Evolutionary conservation across 2,329 filamentous ascomycete species (phyloP), one percentile per base, ranked within the genome.

Genomic region (Cytospora chrysosperma): DNA sequence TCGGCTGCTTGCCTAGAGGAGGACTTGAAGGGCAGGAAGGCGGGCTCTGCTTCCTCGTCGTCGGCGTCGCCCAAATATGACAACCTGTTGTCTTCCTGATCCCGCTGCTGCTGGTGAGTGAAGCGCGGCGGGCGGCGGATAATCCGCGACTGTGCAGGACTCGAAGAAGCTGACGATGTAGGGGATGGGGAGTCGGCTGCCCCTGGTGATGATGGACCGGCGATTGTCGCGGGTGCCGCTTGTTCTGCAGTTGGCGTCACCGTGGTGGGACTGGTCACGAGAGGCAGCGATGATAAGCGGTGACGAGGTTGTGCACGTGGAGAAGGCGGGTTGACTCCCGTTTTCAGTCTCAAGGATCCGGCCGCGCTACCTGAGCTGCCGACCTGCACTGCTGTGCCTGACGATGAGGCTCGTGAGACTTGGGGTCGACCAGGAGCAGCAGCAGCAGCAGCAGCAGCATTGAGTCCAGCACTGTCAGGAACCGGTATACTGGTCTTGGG

Each of bases 51-150:
- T 60, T 85, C 83, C 1, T 80, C 82, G 8, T 85, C 85, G 2
- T 80, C 77, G 21, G 69, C 55, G 7, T 55, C 65, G 50, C 56
- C 53, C 15, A 65, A 47, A n/a, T 59, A 60, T 26, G 55, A 51
- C 19, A 50, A 59, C 71, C 70, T 53, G 70, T 70, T 66, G 32
- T 65, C 69, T 28, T 67, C 40, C 4, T 53, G 51, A n/a, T 66
- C 67, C 32, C 67, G 66, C 10, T 63, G 65, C 32, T 71, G 67
- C 63, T 64, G 63, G 40, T 58, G 64, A 56, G 80, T 77, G 63
- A 81, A 85, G 24, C 82, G 79, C 13, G 85, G 84, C 3, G 85
- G 85, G 2, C 85, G 81, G 26, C 83, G 82, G 69, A 87, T 86
- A 67, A 87, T 86, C 62, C 84, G 79, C 17, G 84, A 87, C 69